A percentile compares a stretch with the other conserved stretches of the same genome.
These are phyloP conservation scores for Phlebiopsis gigantea DNA, from an alignment of 768 basidiomycete species.

Conservation along the genomic window DNA sequence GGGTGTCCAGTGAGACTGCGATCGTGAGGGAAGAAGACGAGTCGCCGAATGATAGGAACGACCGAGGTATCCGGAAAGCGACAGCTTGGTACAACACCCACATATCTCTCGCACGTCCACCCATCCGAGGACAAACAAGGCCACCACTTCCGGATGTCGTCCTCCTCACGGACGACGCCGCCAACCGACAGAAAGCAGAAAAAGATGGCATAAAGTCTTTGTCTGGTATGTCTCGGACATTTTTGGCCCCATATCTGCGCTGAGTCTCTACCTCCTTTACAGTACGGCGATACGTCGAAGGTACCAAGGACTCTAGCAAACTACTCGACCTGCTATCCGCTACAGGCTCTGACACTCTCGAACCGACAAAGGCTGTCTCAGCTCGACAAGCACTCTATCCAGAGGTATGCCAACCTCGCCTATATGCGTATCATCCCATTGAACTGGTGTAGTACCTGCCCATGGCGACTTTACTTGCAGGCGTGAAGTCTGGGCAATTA, in stretches of 20 bases:
- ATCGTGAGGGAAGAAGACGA: conserved; percentile 73
- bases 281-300: conserved; percentile 83
- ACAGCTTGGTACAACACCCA: conserved; percentile 85
- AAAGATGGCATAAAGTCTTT: conserved; percentile 52
- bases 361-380: conserved; percentile 51
- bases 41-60: conserved; percentile 91
- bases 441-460: conserved; percentile 92
- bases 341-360: conserved; percentile 54
- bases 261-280: conserved; percentile 4
- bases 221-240: conserved; percentile 44
- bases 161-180: conserved; percentile 85
- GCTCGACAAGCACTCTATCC: conserved; percentile 63
- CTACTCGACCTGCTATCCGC: conserved; percentile 82
- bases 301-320: conserved; percentile 54
- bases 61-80: conserved; percentile 89
- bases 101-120: conserved; percentile 46
- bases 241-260: neutral
- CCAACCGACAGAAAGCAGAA: conserved; percentile 74
- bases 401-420: too few relatives aligned
- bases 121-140: conserved; percentile 43
- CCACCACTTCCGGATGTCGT: conserved; percentile 56
- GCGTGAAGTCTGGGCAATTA: conserved; percentile 77
- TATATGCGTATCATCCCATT: too few relatives aligned
- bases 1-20: conserved; percentile 61
- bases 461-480: conserved; percentile 63